A percentile compares a stretch with the other conserved stretches of the same genome.
These are phyloP conservation scores for Pleurotus djamor DNA, from an alignment of 768 basidiomycete species.

Conservation along the genomic window DNA sequence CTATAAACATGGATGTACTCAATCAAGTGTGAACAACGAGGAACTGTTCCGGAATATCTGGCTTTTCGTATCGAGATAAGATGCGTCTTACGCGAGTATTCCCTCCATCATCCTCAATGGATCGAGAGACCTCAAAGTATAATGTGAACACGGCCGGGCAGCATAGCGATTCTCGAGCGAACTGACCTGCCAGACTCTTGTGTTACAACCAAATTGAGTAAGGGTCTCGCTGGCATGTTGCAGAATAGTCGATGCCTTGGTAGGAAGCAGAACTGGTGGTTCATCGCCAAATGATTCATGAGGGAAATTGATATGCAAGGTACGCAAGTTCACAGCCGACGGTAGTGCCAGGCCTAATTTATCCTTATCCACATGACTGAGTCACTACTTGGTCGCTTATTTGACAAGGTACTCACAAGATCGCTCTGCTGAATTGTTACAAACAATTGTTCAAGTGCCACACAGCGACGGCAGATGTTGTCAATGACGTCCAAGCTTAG, in stretches of 20 bases:
- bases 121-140: constrained; percentile 41
- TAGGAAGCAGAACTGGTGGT: constrained; percentile 24
- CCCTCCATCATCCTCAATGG: constrained; percentile 33
- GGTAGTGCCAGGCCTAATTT: constrained; percentile 39
- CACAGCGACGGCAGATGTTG: constrained; percentile 54
- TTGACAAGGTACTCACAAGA: constrained; percentile 36
- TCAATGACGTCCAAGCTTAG: constrained; percentile 48
- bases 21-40: constrained; percentile 61
- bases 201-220: constrained; percentile 64
- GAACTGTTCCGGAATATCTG: constrained; percentile 72
- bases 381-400: too few species aligned
- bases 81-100: constrained; percentile 29
- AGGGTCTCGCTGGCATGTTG: constrained; percentile 49
- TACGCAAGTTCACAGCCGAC: constrained; percentile 42
- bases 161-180: too few species aligned
- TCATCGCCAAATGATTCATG: constrained; percentile 22
- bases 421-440: constrained; percentile 46
- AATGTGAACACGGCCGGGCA: background rate
- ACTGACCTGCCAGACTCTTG: constrained; percentile 68
- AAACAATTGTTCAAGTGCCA: constrained; percentile 60
- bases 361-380: constrained; percentile 30
- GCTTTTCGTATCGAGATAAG: constrained; percentile 56
- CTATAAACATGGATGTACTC: too few species aligned
- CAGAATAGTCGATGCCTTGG: constrained; percentile 43
- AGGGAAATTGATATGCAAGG: constrained; percentile 61